Base-by-base conservation (phyloP, 2,329 filamentous ascomycete genomes). In the Exophiala sideris region DNA sequence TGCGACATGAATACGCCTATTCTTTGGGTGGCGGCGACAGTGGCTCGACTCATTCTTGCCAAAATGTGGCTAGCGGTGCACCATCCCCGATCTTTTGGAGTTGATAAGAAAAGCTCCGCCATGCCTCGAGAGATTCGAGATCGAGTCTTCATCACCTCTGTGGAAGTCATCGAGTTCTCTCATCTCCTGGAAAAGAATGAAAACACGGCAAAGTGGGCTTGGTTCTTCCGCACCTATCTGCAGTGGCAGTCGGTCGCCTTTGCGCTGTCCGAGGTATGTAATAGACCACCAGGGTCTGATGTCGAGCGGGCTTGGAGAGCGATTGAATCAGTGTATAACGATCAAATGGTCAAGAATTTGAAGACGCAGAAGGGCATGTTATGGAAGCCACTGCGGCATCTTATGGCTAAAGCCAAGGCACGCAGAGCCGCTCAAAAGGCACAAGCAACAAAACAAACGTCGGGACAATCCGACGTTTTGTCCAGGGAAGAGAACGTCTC, bases 41-140 rank as follows among this genome's bases (percentile, higher is more conserved):
- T 89, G 20, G 79, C 83, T 2, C 81, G 87, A 8, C 76, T 92
- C 32, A 83, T 91, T 58, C 81, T 91, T 71, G 84, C 85, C 48
- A 92, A 91, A 70, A 83, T 91, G 75, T 89, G 85, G 73, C 77
- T 94, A 34, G 79, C 91, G 56, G 79, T 89, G 2, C 88, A 92
- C 64, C 85, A 92, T 62, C 87, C 88, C 0, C 79, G 86, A 64
- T 52, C 60, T 5, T 55, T 52, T 16, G 80, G 84, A 48, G 77
- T 79, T 33, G 79, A 68, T 35, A 59, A 83, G 21, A 76, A 78
- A 8, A 77, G 76, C n/a, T 70, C 75, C 7, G 77, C 76, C 21
- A 73, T 87, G 6, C 79, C 82, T 0, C 77, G 81, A 46, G 84
- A 85, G 45, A 81, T 82, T 7, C 82, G 83, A 52, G 81, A 89